Evolutionary conservation across 108 stramenopile species (phyloP), one percentile per base, ranked within the genome.

Genomic region (Fistulifera solaris): DNA sequence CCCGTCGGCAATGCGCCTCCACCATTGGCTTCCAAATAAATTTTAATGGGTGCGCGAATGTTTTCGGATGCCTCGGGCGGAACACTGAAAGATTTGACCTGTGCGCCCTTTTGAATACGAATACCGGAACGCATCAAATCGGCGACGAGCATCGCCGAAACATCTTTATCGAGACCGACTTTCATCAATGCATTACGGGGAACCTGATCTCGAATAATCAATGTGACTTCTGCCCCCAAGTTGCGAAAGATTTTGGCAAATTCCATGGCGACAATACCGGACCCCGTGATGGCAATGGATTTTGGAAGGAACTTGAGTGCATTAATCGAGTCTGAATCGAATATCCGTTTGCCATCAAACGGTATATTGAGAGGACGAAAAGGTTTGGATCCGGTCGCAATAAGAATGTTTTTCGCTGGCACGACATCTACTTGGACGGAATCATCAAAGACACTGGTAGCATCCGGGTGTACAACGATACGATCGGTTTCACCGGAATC

Each of bases 231-330:
- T 21, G 75, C 69, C 11, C 87, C 87, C 31, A 88, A 47, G 58
- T 85, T 88, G 41, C 76, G 65, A 54, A 88, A 85, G 24, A 88
- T 81, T 52, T 83, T 83, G 39, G 86, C 86, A 72, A 70, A 88
- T 66, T 88, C 86, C n/a, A 88, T 70, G 2, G 86, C 82, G 67
- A 88, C 76, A 42, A 88, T 88, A 14, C 86, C 86, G 39, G 50
- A 53, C 6, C 86, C 86, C 1, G 80, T 81, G 51, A 88, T 88
- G 15, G 72, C 86, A 15, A 88, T 65, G 40, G 75, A 77, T 65
- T 77, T 81, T 13, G 86, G 86, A 31, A 88, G 67, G 52, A 53
- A 70, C 18, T 40, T 42, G 23, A 88, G 27, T 44, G 61, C 60
- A 59, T 88, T 88, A 55, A 88, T 88, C 3, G 69, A 65, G 56